Evolutionary conservation across 164 flowering plant species (phyloP), one percentile per base, ranked within the genome.

Genomic region (Berberis thunbergii): DNA sequence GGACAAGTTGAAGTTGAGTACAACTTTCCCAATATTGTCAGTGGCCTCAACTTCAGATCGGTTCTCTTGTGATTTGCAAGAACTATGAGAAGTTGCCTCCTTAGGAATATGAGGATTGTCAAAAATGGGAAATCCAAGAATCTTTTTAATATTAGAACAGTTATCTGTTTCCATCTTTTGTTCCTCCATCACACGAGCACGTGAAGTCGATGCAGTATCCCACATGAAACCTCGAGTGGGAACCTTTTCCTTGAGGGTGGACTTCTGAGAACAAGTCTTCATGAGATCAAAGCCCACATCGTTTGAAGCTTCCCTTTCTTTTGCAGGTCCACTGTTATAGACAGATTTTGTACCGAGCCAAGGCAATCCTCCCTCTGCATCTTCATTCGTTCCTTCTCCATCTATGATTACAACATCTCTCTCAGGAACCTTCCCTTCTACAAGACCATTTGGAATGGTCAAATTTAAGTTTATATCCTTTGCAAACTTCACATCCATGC

Each of bases 51-150:
- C 68, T 41, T 69, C 66, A 48, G 73, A 73, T 54, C 54, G 64
- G 43, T 4, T 12, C 57, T 42, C 68, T 62, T 46, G 41, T 5
- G 67, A 57, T 59, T 70, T 67, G 49, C 71, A 42, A 11, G 70
- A 43, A 60, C 8, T 70, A 43, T 60, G 43, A 10, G 76, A 71
- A 10, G 69, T 49, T 44, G 69, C 78, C 5, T 77, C 74, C 66
- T 74, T 73, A 6, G 69, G 62, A 41, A 59, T 60, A 49, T 43
- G 63, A 63, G 82, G 63, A n/a, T 70, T 74, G 41, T 71, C 82
- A 62, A 78, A 77, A 62, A 84, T 76, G 45, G 96, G 79, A 78
- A 83, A 59, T n/a, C 95, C 92, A 64, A 81, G 72, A 72, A 82
- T 78, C 67, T 83, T 87, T 58, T 62, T 73, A 65, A 50, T 65